phyloP scores from a whole-genome alignment of 192 early-diverging fungal genomes.

The Entomortierella lignicola region DNA sequence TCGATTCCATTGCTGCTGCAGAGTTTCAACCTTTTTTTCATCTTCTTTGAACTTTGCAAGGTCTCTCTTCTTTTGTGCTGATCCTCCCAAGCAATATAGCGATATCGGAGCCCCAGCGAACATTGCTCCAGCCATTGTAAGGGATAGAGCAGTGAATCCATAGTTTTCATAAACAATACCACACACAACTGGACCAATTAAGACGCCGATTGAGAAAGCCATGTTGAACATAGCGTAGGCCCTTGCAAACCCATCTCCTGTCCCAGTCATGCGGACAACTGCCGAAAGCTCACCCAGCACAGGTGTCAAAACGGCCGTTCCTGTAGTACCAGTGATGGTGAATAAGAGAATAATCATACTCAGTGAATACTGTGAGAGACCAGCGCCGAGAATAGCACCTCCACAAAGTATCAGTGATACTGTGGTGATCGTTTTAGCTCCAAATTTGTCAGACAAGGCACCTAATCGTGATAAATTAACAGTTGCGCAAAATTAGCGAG shows the following conservation, averaged over 20 bases:
- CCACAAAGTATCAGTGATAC: constrained; percentile 25
- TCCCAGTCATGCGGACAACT: constrained; percentile 69
- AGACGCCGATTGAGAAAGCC: constrained; percentile 78
- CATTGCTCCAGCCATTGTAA: constrained; percentile 23
- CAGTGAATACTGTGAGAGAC: constrained; percentile 19
- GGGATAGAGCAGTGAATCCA: constrained; percentile 53
- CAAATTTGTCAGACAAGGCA: constrained; percentile 37
- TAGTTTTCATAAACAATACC: constrained; percentile 66
- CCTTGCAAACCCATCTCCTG: constrained; percentile 65
- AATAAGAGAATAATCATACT: constrained; percentile 36
- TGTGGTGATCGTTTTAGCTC: constrained; percentile 25
- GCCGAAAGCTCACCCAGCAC: constrained; percentile 57
- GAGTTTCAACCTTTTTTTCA: neutral
- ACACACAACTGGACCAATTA: constrained; percentile 75
- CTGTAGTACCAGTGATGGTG: constrained; percentile 26
- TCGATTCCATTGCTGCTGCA: neutral
- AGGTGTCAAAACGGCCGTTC: constrained; percentile 40
- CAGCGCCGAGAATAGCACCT: neutral
- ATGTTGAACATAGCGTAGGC: constrained; percentile 84
- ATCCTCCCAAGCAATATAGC: constrained; percentile 23
- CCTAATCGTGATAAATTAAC: constrained; percentile 1
- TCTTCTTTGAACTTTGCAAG: constrained; percentile 39
- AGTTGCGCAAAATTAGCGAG: too few species aligned
- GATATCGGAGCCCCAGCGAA: constrained; percentile 17
- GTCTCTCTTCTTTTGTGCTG: constrained; percentile 20